Percentiles rank a stretch among this genome's conserved stretches.
These are phyloP conservation scores for Pulveroboletus sp. DNA, from an alignment of 768 basidiomycete genomes.

Conservation along the genomic window DNA sequence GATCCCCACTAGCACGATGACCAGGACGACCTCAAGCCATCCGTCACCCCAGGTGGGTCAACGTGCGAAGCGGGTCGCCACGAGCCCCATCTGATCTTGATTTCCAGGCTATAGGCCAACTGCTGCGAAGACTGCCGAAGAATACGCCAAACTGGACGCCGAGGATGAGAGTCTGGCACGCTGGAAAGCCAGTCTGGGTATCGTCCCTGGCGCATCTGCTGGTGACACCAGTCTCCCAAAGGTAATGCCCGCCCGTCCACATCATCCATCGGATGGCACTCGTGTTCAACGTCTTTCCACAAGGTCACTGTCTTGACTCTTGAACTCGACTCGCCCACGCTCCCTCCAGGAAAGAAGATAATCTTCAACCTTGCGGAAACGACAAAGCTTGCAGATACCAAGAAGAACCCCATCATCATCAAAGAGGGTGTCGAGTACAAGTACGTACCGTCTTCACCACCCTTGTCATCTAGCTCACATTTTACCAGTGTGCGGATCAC, in stretches of 20 bases:
- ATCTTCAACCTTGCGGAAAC: constrained; percentile 57
- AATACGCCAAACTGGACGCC: constrained; percentile 81
- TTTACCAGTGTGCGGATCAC: constrained; percentile 63
- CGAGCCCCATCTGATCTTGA: constrained; percentile 18
- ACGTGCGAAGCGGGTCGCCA: constrained; percentile 2
- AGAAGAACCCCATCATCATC: constrained; percentile 74
- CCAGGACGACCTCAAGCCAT: constrained; percentile 64
- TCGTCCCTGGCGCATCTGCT: constrained; percentile 48
- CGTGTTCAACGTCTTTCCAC: constrained; percentile 17
- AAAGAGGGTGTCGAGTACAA: constrained; percentile 89
- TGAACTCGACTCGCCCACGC: constrained; percentile 73
- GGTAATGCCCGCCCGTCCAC: constrained; percentile 36
- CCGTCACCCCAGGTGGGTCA: constrained; percentile 58
- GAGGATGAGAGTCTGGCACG: constrained; percentile 89
- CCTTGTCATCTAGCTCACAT: constrained; percentile 2
- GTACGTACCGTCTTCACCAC: constrained; percentile 34
- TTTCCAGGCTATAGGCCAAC: constrained; percentile 67
- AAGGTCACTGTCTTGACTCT: constrained; percentile 73
- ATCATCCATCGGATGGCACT: constrained; percentile 9
- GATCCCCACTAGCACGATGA: constrained; percentile 46
- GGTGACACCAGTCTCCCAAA: constrained; percentile 54
- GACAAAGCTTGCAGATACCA: constrained; percentile 45
- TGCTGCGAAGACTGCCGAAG: constrained; percentile 67
- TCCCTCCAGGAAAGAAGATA: constrained; percentile 58
- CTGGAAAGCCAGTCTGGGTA: constrained; percentile 94